Conservation (phyloP, 2,329 filamentous ascomycete genomes). For the Penicillium sp. region DNA sequence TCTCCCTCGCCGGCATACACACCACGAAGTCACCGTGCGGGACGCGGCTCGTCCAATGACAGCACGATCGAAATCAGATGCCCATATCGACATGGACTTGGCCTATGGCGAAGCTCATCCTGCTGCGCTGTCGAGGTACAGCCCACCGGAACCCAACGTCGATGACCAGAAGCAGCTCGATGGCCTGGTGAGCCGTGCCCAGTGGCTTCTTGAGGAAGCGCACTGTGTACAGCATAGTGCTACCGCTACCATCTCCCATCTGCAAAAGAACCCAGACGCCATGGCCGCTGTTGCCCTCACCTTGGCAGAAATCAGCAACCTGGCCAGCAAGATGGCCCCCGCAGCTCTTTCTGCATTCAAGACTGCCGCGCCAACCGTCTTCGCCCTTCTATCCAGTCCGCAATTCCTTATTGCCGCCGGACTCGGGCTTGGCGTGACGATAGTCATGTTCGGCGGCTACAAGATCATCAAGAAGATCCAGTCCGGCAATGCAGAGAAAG, state of each 20-base stretch:
- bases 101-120: conserved; percentile 86
- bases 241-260: conserved; percentile 77
- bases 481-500: conserved; percentile 51
- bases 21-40: conserved; percentile 41
- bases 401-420: conserved; percentile 94
- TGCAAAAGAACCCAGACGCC: conserved; percentile 84
- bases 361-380: conserved; percentile 80
- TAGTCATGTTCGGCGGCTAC: conserved; percentile 94
- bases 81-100: conserved; percentile 80
- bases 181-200: conserved; percentile 74
- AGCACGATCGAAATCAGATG: conserved; percentile 41
- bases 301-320: conserved; percentile 84
- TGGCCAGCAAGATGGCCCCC: conserved; percentile 84
- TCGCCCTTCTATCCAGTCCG: conserved; percentile 83
- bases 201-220: conserved; percentile 80
- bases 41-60: conserved; percentile 35
- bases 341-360: conserved; percentile 78
- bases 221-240: conserved; percentile 88
- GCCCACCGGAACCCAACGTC: conserved; percentile 46
- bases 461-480: conserved; percentile 91
- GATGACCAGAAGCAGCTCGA: conserved; percentile 64
- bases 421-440: conserved; percentile 87
- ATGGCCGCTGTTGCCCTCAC: conserved; percentile 93
- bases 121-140: conserved; percentile 59
- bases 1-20: conserved; percentile 48